Conservation (phyloP, 805 yeast genomes). For the Teunomyces panamensis region DNA sequence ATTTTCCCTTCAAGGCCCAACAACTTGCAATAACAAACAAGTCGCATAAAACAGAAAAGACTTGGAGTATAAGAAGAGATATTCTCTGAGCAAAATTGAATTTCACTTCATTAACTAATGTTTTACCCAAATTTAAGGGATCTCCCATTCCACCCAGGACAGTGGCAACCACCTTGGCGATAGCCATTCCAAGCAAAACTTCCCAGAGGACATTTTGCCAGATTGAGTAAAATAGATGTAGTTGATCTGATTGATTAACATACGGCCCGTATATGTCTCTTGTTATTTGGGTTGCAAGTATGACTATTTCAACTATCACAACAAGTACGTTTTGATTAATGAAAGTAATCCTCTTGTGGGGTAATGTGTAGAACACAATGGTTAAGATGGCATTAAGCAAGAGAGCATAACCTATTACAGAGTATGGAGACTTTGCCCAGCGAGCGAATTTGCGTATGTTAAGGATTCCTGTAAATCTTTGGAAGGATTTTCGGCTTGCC, state of each 20-base stretch:
- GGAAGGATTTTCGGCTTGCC: neutral
- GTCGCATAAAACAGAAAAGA: neutral
- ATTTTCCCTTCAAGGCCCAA: constrained; percentile 1
- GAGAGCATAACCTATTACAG: neutral
- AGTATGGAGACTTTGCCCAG: neutral
- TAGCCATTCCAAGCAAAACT: neutral
- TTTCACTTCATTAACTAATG: neutral
- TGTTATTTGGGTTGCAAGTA: neutral
- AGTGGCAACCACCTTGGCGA: neutral
- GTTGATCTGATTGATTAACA: neutral
- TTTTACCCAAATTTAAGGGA: neutral
- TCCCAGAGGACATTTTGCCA: constrained; percentile 1
- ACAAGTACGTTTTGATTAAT: neutral
- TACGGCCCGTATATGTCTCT: neutral
- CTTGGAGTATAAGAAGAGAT: neutral
- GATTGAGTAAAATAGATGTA: neutral
- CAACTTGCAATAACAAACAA: constrained; percentile 1
- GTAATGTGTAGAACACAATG: constrained; percentile 1
- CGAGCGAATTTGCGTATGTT: neutral
- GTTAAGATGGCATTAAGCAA: constrained; percentile 1
- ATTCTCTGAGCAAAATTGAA: constrained; percentile 1
- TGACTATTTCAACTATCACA: neutral
- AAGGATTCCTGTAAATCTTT: neutral
- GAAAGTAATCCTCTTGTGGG: neutral
- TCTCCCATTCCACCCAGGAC: constrained; percentile 1